Evolutionary conservation across 371 early-diverging fungal genomes (phyloP), one percentile per base, ranked within the genome.

Genomic region (Lichtheimia ramosa): DNA sequence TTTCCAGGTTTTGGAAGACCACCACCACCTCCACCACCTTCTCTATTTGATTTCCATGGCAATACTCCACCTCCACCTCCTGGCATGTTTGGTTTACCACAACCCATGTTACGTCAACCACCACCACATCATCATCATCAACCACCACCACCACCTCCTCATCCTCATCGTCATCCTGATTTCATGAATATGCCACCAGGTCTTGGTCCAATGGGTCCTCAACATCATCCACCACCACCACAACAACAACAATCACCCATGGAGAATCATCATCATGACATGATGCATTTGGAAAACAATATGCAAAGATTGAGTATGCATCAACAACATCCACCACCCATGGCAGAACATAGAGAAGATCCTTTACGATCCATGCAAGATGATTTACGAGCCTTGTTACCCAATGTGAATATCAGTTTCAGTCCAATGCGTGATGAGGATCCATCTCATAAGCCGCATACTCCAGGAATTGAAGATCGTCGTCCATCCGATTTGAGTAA

Each of bases 331-430:
- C 28, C 28, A 28, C 28, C 28, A 28, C 7, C 34, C 8, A 34
- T 34, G 34, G 34, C 34, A 8, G 34, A 34, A 8, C 10, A 6
- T 6, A 34, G 34, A 1, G 51, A 59, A 3, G 52, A 49, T 3
- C 28, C 62, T 23, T 18, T 62, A 12, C 48, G 56, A 54, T 59
- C 69, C 3, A 76, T 76, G 71, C 79, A 82, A 55, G 85, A 89
- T 43, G 83, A 84, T 34, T 76, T 89, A 49, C 73, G 88, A 40
- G 83, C 87, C 3, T 55, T 89, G 48, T 77, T 89, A 59, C 88
- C 90, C 24, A 87, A 89, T 73, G 87, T 84, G 27, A 87, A 87
- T 66, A 83, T 86, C 49, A 86, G 85, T 48, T 87, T 89, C 66
- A 82, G 82, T 43, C 74, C 73, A 5, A 67, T 72, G 28, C 73